Conservation (phyloP, 257 asterid genomes). For the Lithospermum erythrorhizon region DNA sequence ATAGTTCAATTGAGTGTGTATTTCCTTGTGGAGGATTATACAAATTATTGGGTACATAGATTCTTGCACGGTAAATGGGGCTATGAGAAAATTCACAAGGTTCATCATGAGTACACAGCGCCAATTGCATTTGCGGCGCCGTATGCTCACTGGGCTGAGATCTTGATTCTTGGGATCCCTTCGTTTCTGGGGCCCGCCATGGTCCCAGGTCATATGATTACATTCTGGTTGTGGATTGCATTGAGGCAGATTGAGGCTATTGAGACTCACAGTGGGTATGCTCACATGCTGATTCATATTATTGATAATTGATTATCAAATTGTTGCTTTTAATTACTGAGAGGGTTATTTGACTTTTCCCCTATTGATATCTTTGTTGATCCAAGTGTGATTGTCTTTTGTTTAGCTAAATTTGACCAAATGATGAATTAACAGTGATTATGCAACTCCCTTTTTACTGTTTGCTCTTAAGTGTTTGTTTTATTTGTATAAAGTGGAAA, state of each 20-base stretch:
- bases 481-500: conserved; percentile 38
- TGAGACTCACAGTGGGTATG: conserved; percentile 99
- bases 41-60: conserved; percentile 94
- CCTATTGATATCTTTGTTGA: conserved; percentile 23
- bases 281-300: conserved; percentile 34
- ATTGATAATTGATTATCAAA: conserved; percentile 3
- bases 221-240: conserved; percentile 95
- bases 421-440: conserved; percentile 41
- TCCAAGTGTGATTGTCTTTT: neutral
- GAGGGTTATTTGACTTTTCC: conserved; percentile 6
- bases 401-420: conserved; percentile 39
- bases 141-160: conserved; percentile 93
- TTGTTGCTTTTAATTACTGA: neutral
- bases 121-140: conserved; percentile 96
- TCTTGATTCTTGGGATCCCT: conserved; percentile 95
- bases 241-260: conserved; percentile 96
- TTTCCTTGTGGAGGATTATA: conserved; percentile 79
- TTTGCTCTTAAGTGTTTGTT: conserved; percentile 36
- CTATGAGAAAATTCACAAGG: conserved; percentile 90
- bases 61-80: conserved; percentile 92
- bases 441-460: conserved; percentile 25
- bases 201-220: conserved; percentile 87
- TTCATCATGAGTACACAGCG: conserved; percentile 93
- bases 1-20: conserved; percentile 57
- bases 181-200: conserved; percentile 87